Base-by-base conservation (phyloP, 2,329 filamentous ascomycete genomes). In the Coleophoma cylindrospora region DNA sequence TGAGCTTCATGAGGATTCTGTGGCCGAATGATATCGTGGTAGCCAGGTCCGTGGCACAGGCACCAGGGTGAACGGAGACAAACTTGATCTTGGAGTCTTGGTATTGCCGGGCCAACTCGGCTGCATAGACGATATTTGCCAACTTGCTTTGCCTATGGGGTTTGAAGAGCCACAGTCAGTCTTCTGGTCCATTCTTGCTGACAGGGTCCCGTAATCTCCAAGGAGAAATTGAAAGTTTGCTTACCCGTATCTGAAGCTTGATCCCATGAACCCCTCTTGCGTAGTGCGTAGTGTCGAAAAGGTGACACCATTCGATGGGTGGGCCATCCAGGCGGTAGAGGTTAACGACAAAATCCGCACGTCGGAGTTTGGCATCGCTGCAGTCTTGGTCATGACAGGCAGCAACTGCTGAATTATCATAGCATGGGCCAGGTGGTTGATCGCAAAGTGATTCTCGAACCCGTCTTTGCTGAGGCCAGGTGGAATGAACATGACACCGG, bases 81-180 rank as follows among this genome's bases (percentile, higher is more conserved):
- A 60, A 56, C 1, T 59, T 68, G 27, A 75, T 65, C 14, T 54
- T 51, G 0, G 71, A 27, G 27, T 27, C 27, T 27, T 7, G 68
- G 48, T 73, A 69, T 3, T 64, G 65, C 34, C 60, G 54, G 4
- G 72, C 68, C 9, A 78, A 55, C 48, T 73, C 67, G 7, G 61
- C 58, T 4, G 70, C 66, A 56, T 71, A 74, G 3, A 76, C 59
- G 4, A 76, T 54, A 54, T 76, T 73, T 0, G 76, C 75, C 4
- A 77, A 59, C 59, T 78, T 79, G 50, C 67, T 70, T 52, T 75
- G 71, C 0, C 71, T 74, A 54, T 74, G 74, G 12, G 67, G 61
- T 9, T 44, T 13, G 47, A 63, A 52, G 8, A 15, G 13, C 13
- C 10, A 12, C 4, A 22, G 13, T 27, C 4, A 27, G 27, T 27